Evolutionary conservation across 2,329 filamentous ascomycete species (phyloP).

Genomic region (Nigrospora osmanthi): DNA sequence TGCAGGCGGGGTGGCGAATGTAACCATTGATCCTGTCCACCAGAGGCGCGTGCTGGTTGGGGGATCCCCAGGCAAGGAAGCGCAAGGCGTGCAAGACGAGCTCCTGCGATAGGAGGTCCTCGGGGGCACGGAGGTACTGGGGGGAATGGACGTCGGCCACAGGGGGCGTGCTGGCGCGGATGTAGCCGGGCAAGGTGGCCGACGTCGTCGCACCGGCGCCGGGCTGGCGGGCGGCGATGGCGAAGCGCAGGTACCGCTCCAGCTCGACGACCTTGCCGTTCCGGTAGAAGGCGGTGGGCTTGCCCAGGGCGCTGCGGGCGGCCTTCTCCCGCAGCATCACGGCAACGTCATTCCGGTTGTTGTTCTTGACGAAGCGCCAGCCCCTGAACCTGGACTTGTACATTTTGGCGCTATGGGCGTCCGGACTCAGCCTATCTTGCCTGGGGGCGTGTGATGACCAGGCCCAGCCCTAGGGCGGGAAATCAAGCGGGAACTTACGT

Average conservation of each 20-base stretch:
- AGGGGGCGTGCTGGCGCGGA: slow-evolving; percentile 11
- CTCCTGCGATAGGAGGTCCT: slow-evolving; percentile 11
- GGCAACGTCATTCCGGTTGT: slow-evolving; percentile 13
- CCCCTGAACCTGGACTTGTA: slow-evolving; percentile 15
- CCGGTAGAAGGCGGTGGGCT: slow-evolving; percentile 12
- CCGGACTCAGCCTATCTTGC: not conserved
- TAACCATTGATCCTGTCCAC: not conserved
- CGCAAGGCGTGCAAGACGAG: slow-evolving; percentile 11
- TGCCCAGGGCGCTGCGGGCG: slow-evolving; percentile 13
- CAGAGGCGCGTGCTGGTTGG: not conserved
- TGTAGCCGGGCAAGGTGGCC: slow-evolving; percentile 8
- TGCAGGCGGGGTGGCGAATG: not conserved
- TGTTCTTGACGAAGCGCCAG: slow-evolving; percentile 17
- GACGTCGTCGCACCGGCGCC: not conserved
- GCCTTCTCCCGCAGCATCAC: slow-evolving; percentile 13
- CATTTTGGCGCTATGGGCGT: slow-evolving; percentile 10
- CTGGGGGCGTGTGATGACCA: not conserved
- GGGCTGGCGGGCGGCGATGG: slow-evolving; percentile 7
- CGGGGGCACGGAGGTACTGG: slow-evolving; percentile 9
- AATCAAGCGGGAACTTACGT: slow-evolving; percentile 9
- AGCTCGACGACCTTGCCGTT: slow-evolving; percentile 15
- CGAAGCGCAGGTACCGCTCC: slow-evolving; percentile 12
- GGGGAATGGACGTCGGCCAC: slow-evolving; percentile 4
- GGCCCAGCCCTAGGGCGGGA: no score
- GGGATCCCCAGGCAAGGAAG: slow-evolving; percentile 4